Conservation (phyloP, 257 asterid species). For the Nicotiana attenuata region DNA sequence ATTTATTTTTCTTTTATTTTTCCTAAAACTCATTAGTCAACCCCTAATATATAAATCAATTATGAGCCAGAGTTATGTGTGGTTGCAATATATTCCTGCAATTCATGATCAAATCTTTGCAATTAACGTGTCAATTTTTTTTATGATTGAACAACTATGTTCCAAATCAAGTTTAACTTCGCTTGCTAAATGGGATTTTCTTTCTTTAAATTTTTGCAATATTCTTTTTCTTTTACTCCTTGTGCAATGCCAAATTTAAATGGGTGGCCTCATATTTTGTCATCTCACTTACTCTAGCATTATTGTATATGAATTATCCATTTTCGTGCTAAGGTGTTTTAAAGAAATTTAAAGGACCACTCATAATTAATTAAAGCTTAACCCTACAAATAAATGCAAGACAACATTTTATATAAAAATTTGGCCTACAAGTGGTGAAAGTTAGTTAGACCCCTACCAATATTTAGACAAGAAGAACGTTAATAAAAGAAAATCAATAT, state of each 20-base stretch:
- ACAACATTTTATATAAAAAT: background rate
- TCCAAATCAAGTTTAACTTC: background rate
- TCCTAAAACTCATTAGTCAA: constrained; percentile 3
- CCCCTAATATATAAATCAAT: constrained; percentile 6
- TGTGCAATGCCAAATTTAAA: background rate
- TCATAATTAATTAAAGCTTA: background rate
- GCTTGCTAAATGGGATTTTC: background rate
- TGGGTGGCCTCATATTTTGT: background rate
- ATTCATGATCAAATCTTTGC: background rate
- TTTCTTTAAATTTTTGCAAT: background rate
- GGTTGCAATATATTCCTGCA: background rate
- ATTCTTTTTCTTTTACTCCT: background rate
- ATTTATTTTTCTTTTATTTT: background rate
- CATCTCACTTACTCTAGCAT: background rate
- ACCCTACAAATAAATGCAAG: background rate
- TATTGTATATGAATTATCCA: background rate
- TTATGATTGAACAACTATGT: background rate
- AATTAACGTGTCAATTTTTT: background rate
- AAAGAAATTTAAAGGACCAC: background rate
- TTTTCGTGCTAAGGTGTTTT: too few relatives aligned
- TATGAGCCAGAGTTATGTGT: background rate
- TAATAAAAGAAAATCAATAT: background rate
- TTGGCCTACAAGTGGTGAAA: background rate
- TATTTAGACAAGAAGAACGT: background rate
- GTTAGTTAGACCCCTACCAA: background rate